Percentiles rank a stretch among this genome's conserved stretches.
Conservation (phyloP, 768 basidiomycete genomes). For the Royoungia palumana region DNA sequence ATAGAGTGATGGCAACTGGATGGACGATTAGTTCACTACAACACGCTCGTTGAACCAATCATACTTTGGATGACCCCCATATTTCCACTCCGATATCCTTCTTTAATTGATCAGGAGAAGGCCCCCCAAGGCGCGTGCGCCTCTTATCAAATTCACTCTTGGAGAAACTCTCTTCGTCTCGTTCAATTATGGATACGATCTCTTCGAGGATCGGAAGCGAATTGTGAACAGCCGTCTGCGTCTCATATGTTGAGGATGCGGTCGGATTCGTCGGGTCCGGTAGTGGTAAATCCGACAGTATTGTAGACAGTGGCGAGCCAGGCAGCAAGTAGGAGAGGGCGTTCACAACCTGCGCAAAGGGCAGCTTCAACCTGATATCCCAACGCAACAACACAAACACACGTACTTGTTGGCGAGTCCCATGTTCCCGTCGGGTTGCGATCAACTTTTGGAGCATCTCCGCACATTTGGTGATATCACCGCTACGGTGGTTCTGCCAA, state of each 20-base stretch:
- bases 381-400: not conserved
- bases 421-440: slow-evolving; percentile 55
- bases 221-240: slow-evolving; percentile 64
- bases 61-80: slow-evolving; percentile 57
- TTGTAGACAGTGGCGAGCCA: slow-evolving; percentile 57
- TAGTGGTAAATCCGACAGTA: slow-evolving; percentile 62
- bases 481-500: slow-evolving; percentile 37
- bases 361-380: not conserved
- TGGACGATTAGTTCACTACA: slow-evolving; percentile 8
- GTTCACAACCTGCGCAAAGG: slow-evolving; percentile 52
- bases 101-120: slow-evolving; percentile 53
- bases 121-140: slow-evolving; percentile 70
- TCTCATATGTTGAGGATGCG: slow-evolving; percentile 51
- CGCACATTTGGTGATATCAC: slow-evolving; percentile 76
- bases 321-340: slow-evolving; percentile 72
- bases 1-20: slow-evolving; percentile 68
- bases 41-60: slow-evolving; percentile 3
- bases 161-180: slow-evolving; percentile 53
- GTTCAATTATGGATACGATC: slow-evolving; percentile 60
- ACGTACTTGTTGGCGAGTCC: slow-evolving; percentile 56
- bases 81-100: slow-evolving; percentile 68
- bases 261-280: slow-evolving; percentile 78
- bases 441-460: slow-evolving; percentile 78
- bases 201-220: slow-evolving; percentile 72
- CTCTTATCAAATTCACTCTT: slow-evolving; percentile 74